phyloP scores from a whole-genome alignment of 2,329 filamentous ascomycete species.

The Colletotrichum sp. region DNA sequence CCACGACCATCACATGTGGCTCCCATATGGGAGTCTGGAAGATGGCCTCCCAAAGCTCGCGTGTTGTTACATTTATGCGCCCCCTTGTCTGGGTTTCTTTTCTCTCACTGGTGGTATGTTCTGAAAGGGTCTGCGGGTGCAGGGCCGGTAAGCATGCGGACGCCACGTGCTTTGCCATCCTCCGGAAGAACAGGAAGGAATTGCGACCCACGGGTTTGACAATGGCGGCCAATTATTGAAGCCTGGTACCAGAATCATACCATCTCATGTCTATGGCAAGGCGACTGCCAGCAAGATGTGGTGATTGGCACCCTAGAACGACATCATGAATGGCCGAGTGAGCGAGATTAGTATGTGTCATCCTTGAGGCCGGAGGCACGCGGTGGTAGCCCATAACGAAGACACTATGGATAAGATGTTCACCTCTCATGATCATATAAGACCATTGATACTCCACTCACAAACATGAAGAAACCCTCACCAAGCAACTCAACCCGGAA shows the following conservation, averaged over 20 bases:
- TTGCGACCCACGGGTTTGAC: constrained; percentile 20
- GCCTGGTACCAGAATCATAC: constrained; percentile 4
- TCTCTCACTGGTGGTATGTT: not conserved
- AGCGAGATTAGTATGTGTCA: not conserved
- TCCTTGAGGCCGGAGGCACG: not conserved
- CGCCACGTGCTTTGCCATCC: constrained; percentile 15
- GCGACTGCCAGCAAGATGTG: constrained; percentile 5
- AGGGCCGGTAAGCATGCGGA: constrained; percentile 8
- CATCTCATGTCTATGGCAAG: not conserved
- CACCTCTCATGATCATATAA: not conserved
- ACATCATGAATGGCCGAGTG: not conserved
- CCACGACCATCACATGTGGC: constrained; percentile 11
- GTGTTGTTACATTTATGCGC: constrained; percentile 3
- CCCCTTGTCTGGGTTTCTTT: not conserved
- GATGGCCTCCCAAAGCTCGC: not conserved
- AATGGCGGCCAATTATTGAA: constrained; percentile 28
- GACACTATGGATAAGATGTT: not conserved
- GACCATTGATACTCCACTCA: not conserved
- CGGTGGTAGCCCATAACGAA: not conserved
- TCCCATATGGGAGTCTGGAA: not conserved
- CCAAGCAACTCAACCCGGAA: not conserved
- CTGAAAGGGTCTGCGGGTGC: not conserved
- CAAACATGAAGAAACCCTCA: not conserved
- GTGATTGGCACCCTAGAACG: not conserved
- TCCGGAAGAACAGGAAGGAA: not conserved